Base-by-base conservation (phyloP, 1,284 basidiomycete species). In the Porphyrellus sp. region DNA sequence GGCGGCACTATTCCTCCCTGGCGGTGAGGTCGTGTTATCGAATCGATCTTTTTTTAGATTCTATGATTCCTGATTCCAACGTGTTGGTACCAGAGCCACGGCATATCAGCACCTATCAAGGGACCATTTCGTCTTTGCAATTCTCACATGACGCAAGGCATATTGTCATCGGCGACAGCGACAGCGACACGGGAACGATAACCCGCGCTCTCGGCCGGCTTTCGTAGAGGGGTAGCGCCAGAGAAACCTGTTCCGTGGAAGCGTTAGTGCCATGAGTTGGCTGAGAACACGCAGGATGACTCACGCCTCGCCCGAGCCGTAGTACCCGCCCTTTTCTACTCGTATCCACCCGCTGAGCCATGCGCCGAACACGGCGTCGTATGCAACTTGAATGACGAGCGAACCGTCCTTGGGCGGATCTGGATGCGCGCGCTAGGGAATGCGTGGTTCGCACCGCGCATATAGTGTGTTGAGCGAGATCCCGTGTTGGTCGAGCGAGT, bases 401-500 rank as follows among this genome's bases (percentile, higher is more conserved):
- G 89, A 62, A 20, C 80, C 77, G 2, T 83, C 82, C 47, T 51
- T 60, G 40, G 49, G 64, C 23, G 56, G 62, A 23, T 56, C 57
- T 13, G 56, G 67, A 27, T 61, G 47, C 13, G 52, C 67, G 18
- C 54, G 64, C 20, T 54, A 54, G 18, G 57, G 59, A 48, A 59
- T 56, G 5, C 65, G 67, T 3, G 70, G 68, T 21, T 80, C 83
- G 45, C 87, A 87, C 3, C 80, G 78, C 2, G 81, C 63, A 66
- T 95, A 96, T 1, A 98, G 78, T 0, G 96, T 98, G 35, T 88
- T 83, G 11, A 98, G 76, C 9, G 92, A 95, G 42, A 95, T 93
- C 0, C 96, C 96, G 59, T 98, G 91, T 67, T 98, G 94, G 63
- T 99, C 96, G 16, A 97, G 76, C 11, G 92, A 95, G 72, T 98